phyloP scores from a whole-genome alignment of 2,329 filamentous ascomycete species.

The Beauveria rudraprayagi region DNA sequence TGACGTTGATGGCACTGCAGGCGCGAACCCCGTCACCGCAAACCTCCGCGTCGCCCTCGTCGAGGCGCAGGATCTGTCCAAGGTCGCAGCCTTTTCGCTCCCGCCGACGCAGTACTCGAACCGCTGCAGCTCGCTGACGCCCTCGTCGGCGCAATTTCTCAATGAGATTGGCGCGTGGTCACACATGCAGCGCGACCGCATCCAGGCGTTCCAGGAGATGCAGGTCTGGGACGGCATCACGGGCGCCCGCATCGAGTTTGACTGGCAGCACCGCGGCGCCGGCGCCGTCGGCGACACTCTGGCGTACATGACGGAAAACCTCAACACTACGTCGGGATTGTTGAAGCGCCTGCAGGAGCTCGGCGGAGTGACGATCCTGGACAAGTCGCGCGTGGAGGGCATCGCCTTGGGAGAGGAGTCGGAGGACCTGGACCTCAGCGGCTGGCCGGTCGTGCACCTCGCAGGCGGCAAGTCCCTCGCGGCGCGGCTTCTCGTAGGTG shows the following conservation, averaged over 20 bases:
- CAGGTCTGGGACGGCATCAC: slow-evolving; percentile 96
- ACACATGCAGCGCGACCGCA: slow-evolving; percentile 61
- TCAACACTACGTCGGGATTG: slow-evolving; percentile 76
- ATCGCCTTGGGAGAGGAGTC: slow-evolving; percentile 67
- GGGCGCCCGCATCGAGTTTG: slow-evolving; percentile 81
- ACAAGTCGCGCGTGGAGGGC: slow-evolving; percentile 68
- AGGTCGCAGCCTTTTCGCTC: slow-evolving; percentile 58
- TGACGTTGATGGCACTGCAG: slow-evolving; percentile 32
- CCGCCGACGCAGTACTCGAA: slow-evolving; percentile 72
- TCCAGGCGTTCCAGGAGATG: slow-evolving; percentile 92
- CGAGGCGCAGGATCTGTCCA: slow-evolving; percentile 77
- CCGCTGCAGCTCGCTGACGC: slow-evolving; percentile 90
- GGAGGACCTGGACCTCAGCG: slow-evolving; percentile 65
- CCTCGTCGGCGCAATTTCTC: slow-evolving; percentile 76
- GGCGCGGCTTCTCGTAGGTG: slow-evolving; percentile 80
- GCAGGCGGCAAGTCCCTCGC: slow-evolving; percentile 60
- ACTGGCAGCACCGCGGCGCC: slow-evolving; percentile 48
- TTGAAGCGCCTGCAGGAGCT: slow-evolving; percentile 64
- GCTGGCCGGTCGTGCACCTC: slow-evolving; percentile 80
- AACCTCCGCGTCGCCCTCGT: slow-evolving; percentile 79
- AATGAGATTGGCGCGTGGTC: slow-evolving; percentile 78
- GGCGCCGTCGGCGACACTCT: slow-evolving; percentile 50
- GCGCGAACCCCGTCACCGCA: slow-evolving; percentile 65
- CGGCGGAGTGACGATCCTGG: slow-evolving; percentile 61
- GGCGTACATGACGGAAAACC: slow-evolving; percentile 94